Percentiles rank a stretch among this genome's conserved stretches.
Evolutionary conservation across 2,329 filamentous ascomycete genomes (phyloP).

Genomic region (Graphilbum sp.): DNA sequence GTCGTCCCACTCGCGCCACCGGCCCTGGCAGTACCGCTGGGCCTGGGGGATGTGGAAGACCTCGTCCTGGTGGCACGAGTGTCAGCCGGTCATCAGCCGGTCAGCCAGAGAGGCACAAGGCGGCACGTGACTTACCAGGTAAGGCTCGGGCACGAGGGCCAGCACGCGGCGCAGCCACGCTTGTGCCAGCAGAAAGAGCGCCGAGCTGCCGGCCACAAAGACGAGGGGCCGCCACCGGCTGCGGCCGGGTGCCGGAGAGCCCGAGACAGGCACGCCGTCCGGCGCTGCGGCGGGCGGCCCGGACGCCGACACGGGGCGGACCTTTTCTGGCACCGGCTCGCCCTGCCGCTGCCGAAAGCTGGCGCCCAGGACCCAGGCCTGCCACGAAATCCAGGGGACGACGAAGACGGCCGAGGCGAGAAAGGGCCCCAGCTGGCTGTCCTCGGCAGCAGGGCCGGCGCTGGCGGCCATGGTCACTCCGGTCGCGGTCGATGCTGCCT

Average conservation of each 20-base stretch:
- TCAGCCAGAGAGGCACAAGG: neutral
- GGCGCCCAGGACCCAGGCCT: constrained; percentile 8
- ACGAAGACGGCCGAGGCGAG: constrained; percentile 9
- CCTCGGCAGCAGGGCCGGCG: constrained; percentile 1
- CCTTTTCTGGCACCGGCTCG: constrained; percentile 1
- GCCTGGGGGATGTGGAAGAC: constrained; percentile 84
- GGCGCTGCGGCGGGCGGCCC: no score
- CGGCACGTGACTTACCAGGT: constrained; percentile 27
- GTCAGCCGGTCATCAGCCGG: no score
- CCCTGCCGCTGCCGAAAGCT: constrained; percentile 8
- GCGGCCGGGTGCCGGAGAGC: neutral
- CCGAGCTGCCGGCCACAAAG: constrained; percentile 5
- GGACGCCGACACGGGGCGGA: neutral
- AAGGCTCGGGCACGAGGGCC: constrained; percentile 31
- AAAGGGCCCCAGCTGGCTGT: constrained; percentile 6
- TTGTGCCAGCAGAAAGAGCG: constrained; percentile 14
- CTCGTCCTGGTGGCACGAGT: constrained; percentile 59
- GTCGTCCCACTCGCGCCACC: constrained; percentile 72
- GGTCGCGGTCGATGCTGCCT: no score
- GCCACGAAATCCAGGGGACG: constrained; percentile 8
- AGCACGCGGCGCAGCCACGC: constrained; percentile 24
- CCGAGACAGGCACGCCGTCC: no score
- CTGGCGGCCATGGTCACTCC: constrained; percentile 1
- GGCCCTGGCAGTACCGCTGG: constrained; percentile 64
- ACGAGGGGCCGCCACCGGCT: constrained; percentile 4